Conservation (phyloP, 805 yeast genomes). For the Candida schatavii region DNA sequence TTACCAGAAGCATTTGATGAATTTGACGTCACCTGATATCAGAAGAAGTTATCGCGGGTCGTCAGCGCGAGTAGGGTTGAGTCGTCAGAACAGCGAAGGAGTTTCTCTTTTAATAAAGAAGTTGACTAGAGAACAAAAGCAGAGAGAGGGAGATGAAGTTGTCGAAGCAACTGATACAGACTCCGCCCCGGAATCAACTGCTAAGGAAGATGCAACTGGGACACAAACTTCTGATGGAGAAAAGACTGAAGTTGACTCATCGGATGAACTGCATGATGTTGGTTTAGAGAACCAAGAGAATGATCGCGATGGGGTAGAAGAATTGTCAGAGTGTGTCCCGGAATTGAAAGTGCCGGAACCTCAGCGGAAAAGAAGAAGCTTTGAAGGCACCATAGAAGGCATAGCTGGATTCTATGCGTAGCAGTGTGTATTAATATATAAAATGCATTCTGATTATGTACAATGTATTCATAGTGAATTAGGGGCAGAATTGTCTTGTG, state of each 20-base stretch:
- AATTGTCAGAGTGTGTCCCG: too few relatives aligned
- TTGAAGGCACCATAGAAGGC: background rate
- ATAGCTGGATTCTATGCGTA: slow-evolving; percentile 6
- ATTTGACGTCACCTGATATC: slow-evolving; percentile 24
- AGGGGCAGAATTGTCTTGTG: too few relatives aligned
- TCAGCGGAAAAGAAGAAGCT: background rate
- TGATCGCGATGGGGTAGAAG: too few relatives aligned
- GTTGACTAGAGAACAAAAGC: slow-evolving; percentile 1
- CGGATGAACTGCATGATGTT: too few relatives aligned
- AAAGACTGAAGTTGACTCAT: slow-evolving; percentile 7
- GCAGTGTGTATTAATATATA: too few relatives aligned
- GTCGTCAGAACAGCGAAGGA: slow-evolving; percentile 7
- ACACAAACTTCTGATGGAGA: too few relatives aligned
- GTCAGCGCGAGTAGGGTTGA: slow-evolving; percentile 1
- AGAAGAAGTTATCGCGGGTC: slow-evolving; percentile 12
- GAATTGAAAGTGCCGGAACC: background rate
- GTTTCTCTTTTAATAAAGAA: slow-evolving; percentile 2
- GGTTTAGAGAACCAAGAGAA: too few relatives aligned
- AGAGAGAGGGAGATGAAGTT: slow-evolving; percentile 4
- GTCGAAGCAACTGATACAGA: slow-evolving; percentile 5
- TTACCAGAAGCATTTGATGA: slow-evolving; percentile 12
- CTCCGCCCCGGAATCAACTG: too few relatives aligned
- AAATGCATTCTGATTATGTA: too few relatives aligned
- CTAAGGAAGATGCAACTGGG: too few relatives aligned
- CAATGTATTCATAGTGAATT: too few relatives aligned